These are phyloP conservation scores for Mentha longifolia DNA, from an alignment of 257 asterid genomes.

Conservation along the genomic window DNA sequence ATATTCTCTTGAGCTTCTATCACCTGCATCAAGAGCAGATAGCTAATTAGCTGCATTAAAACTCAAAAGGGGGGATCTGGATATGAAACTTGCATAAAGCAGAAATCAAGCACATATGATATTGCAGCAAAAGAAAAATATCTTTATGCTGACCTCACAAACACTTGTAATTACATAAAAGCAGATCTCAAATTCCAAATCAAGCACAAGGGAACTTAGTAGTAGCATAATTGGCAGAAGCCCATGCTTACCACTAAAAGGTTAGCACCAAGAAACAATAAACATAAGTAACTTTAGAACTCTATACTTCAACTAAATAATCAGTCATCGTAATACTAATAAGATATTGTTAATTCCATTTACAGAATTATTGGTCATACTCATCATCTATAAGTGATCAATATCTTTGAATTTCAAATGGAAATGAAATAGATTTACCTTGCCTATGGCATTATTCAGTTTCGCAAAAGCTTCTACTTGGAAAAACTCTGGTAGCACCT, in stretches of 20 bases:
- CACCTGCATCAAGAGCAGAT: slow-evolving; percentile 67
- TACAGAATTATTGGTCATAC: slow-evolving; percentile 14
- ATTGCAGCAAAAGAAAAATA: slow-evolving; percentile 1
- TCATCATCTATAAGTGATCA: slow-evolving; percentile 22
- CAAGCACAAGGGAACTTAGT: slow-evolving; percentile 25
- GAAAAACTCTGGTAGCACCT: slow-evolving; percentile 95
- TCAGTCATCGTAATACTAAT: slow-evolving; percentile 16
- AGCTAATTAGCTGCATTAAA: slow-evolving; percentile 15
- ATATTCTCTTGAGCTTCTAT: slow-evolving; percentile 94
- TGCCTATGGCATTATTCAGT: slow-evolving; percentile 82
- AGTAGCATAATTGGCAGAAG: background rate
- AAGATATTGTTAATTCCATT: slow-evolving; percentile 1
- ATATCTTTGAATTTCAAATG: slow-evolving; percentile 18
- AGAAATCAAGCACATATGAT: slow-evolving; percentile 20
- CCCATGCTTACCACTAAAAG: background rate
- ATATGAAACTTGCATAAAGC: background rate
- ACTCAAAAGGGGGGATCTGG: background rate
- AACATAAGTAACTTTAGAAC: slow-evolving; percentile 4
- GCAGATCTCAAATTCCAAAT: slow-evolving; percentile 13
- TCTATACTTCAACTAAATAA: slow-evolving; percentile 15
- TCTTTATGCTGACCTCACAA: slow-evolving; percentile 4
- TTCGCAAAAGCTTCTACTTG: slow-evolving; percentile 98
- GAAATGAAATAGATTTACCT: slow-evolving; percentile 58
- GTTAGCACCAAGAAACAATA: slow-evolving; percentile 8
- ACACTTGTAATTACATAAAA: background rate